These are phyloP conservation scores for Fusarium beomiforme DNA, from an alignment of 2,329 filamentous ascomycete genomes.

Conservation along the genomic window DNA sequence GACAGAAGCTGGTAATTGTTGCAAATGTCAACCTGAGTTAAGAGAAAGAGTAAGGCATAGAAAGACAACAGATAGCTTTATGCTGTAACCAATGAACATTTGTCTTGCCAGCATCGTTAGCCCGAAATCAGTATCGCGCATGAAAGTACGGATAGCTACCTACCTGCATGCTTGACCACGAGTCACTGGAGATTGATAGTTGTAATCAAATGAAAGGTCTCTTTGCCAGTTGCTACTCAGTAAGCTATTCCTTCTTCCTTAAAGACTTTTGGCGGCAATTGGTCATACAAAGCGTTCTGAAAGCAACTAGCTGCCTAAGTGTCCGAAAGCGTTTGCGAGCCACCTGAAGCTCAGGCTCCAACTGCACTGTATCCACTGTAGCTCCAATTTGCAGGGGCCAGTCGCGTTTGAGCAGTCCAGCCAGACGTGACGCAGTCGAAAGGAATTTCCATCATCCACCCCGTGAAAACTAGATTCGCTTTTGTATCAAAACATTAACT, in stretches of 20 bases:
- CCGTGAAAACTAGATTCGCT: conserved; percentile 39
- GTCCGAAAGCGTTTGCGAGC: neutral
- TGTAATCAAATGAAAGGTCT: neutral
- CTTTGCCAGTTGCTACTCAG: neutral
- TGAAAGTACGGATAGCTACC: neutral
- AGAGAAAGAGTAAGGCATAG: neutral
- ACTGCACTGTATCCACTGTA: conserved; percentile 24
- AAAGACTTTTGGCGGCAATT: neutral
- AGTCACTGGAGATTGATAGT: neutral
- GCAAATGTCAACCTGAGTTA: neutral
- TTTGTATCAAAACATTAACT: conserved; percentile 29
- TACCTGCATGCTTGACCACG: neutral
- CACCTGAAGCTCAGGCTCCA: conserved; percentile 8
- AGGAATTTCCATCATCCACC: conserved; percentile 42
- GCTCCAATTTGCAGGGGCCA: conserved; percentile 28
- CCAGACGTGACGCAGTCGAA: conserved; percentile 50
- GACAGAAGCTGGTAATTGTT: neutral
- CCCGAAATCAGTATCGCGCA: neutral
- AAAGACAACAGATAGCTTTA: neutral
- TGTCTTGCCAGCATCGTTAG: neutral
- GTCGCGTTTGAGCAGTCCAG: conserved; percentile 47
- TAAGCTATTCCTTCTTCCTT: neutral
- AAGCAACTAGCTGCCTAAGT: neutral
- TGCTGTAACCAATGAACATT: conserved; percentile 2
- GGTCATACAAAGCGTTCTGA: neutral